A percentile compares a stretch with the other conserved stretches of the same genome.
phyloP scores from a whole-genome alignment of 2,329 filamentous ascomycete genomes.

The Ophiostoma novo-ulmi region DNA sequence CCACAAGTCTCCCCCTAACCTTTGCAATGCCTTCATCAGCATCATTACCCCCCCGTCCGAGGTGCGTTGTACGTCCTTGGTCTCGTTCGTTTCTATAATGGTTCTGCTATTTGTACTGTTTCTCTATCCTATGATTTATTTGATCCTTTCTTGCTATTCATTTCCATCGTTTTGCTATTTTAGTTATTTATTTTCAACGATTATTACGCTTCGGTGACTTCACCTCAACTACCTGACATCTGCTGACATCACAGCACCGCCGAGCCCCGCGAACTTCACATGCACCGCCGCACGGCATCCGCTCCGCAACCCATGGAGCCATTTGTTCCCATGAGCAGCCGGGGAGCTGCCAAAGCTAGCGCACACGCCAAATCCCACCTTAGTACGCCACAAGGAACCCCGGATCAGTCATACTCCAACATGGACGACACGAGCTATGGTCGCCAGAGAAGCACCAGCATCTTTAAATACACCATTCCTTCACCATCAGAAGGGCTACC shows the following conservation, averaged over 20 bases:
- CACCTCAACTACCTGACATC: neutral
- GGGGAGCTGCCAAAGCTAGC: too few relatives aligned
- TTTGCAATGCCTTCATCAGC: neutral
- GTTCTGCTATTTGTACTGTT: too few relatives aligned
- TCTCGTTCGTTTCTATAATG: too few relatives aligned
- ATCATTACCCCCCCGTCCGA: neutral
- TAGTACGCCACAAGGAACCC: neutral
- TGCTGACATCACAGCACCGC: neutral
- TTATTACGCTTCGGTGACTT: neutral
- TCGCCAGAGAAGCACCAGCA: neutral
- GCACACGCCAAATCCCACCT: neutral
- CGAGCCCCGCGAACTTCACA: neutral
- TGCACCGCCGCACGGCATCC: neutral
- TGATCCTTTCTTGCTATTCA: neutral
- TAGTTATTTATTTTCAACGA: too few relatives aligned
- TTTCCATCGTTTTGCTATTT: too few relatives aligned
- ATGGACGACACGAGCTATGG: neutral
- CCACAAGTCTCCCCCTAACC: neutral
- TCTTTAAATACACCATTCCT: neutral
- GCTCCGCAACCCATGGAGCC: conserved; percentile 5
- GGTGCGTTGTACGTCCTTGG: neutral
- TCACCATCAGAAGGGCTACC: neutral
- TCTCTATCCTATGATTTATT: neutral
- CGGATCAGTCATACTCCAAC: neutral
- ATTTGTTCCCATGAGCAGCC: neutral